Base-by-base conservation (phyloP, 768 basidiomycete species). In the Pilatotrama ljubarskyi region DNA sequence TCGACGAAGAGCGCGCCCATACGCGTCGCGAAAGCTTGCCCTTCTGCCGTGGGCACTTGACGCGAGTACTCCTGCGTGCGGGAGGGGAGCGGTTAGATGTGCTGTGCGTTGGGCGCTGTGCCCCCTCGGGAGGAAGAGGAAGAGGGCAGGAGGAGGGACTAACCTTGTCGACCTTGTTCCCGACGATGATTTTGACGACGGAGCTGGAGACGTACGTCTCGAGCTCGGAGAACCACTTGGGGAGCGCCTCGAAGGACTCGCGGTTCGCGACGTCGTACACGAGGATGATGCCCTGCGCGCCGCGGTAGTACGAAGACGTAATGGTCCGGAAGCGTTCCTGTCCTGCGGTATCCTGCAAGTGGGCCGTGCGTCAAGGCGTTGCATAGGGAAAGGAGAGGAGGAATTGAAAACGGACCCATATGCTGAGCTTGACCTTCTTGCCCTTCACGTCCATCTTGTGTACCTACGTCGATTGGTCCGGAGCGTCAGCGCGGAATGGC, bases 301-400 rank as follows among this genome's bases (percentile, higher is more conserved):
- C 91, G 26, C 97, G 84, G 70, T 98, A 99, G 68, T 98, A 99
- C 9, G 91, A 93, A 2, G 90, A 90, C 5, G 97, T 98, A 66
- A 99, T 89, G 3, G 95, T 97, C 46, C 94, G 82, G 71, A 98
- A 99, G 5, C 96, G 86, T 74, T 99, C 97, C 73, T 98, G 96
- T 0, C 97, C 96, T 50, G 95, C 93, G 0, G 94, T 96, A 67
- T 97, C 93, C 93, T 95, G 66, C 5, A 32, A 15, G n/a, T 17
- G n/a, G 9, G 2, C 46, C 2, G 15, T 32, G 26, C n/a, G n/a
- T 3, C 4, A n/a, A 8, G 32, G 17, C 17, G 32, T 18, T 8
- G 48, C 26, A 20, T 17, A 5, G 41, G 18, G 10, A 20, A 22
- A 5, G 41, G 18, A 15, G 9, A 11, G 17, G 29, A 24, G 9